Evolutionary conservation across 108 stramenopile species (phyloP), one percentile per base, ranked within the genome.

Genomic region (Stephanodiscus minutulus): DNA sequence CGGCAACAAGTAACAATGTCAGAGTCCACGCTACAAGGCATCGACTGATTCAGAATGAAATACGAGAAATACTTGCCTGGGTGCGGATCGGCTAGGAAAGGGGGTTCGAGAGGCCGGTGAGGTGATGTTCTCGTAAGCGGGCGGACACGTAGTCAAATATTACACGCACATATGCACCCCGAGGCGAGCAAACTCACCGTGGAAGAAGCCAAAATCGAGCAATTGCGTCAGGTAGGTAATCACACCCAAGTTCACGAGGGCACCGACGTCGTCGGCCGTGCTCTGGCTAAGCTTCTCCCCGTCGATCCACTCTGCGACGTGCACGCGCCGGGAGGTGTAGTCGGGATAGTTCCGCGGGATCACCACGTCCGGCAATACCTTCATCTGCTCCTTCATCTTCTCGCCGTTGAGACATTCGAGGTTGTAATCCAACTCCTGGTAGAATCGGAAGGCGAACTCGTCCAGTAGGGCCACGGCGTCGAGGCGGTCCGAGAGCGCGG

Each of bases 241-340:
- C 10, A 96, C 96, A 28, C 97, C 97, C 27, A 98, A 76, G 69
- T 96, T 96, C 24, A 98, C 96, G 46, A 98, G 71, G 0, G 91
- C 94, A 33, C 90, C 92, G 8, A 97, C 95, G 79, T 97, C 96
- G 73, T 94, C 92, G 0, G 96, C 93, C 33, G 81, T 92, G 70
- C 86, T 87, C 69, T 94, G 91, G 70, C 76, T 76, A 27, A 98
- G 84, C 68, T 98, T 97, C 76, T 97, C 97, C 21, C 97, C 97
- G 9, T 97, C 93, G 68, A 97, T 89, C 97, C 97, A 98, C 76
- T 98, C 94, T 28, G 97, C 95, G 18, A 94, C 93, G 66, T 96
- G 96, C 15, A 98, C 96, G 17, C 96, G 76, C 1, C 97, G 81
- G 3, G 91, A 84, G 1, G 95, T 96, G 61, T 83, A 95, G 58